Evolutionary conservation across 2,329 filamentous ascomycete species (phyloP).

Genomic region (Scedosporium apiospermum): DNA sequence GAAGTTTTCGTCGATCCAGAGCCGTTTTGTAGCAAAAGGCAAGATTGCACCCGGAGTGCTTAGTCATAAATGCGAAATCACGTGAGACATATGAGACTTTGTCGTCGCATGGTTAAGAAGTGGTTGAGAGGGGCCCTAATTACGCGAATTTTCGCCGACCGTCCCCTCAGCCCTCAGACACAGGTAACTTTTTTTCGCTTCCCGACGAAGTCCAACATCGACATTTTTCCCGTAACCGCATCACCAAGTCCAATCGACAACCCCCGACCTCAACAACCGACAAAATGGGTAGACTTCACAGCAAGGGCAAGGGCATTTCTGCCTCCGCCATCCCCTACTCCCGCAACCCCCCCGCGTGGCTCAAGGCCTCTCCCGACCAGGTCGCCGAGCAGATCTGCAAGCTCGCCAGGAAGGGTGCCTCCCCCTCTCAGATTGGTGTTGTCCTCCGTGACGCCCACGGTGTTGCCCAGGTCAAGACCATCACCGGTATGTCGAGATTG

Average conservation of each 20-base stretch:
- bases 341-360: constrained; percentile 82
- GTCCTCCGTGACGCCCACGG: constrained; percentile 97
- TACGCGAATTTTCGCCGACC: constrained; percentile 31
- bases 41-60: too few species aligned
- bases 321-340: constrained; percentile 95
- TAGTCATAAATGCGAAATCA: too few species aligned
- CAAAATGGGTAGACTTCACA: constrained; percentile 96
- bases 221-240: constrained; percentile 11
- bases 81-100: background rate
- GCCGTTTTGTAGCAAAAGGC: too few species aligned
- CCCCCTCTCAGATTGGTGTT: constrained; percentile 98
- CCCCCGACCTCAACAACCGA: constrained; percentile 22
- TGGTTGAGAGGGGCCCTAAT: constrained; percentile 28
- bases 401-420: constrained; percentile 97
- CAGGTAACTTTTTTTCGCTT: constrained; percentile 5
- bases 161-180: constrained; percentile 7
- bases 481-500: constrained; percentile 68
- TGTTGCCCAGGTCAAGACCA: constrained; percentile 94
- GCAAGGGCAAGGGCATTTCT: constrained; percentile 98
- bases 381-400: constrained; percentile 99
- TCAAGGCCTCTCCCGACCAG: constrained; percentile 98
- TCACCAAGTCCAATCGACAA: constrained; percentile 11
- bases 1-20: too few species aligned
- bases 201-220: constrained; percentile 9
- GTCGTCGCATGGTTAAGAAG: background rate